A percentile compares a stretch with the other conserved stretches of the same genome.
Evolutionary conservation across 2,329 filamentous ascomycete species (phyloP).

Genomic region (Ceratocystiopsis brevicomis): DNA sequence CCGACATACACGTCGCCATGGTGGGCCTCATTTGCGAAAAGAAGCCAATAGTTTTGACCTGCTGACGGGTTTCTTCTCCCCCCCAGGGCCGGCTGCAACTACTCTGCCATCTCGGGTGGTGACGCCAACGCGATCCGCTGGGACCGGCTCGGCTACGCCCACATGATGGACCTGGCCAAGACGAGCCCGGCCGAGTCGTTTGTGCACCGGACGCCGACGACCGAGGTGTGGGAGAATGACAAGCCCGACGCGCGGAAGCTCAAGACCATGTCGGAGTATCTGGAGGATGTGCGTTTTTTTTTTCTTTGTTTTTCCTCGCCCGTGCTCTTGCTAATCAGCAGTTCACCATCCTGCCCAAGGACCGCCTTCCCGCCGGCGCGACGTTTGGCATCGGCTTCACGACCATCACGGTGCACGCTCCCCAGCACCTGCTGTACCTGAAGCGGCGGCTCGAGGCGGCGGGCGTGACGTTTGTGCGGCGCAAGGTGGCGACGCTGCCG

Average conservation of each 20-base stretch:
- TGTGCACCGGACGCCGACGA: conserved; percentile 19
- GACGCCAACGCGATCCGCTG: conserved; percentile 23
- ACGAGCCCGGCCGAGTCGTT: conserved; percentile 15
- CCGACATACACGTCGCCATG: conserved; percentile 23
- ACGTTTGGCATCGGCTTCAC: conserved; percentile 19
- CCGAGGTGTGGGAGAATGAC: conserved; percentile 22
- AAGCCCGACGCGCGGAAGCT: conserved; percentile 20
- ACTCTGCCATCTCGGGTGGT: conserved; percentile 23
- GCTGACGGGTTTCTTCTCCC: too few relatives aligned
- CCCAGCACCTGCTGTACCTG: conserved; percentile 19
- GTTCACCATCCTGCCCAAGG: conserved; percentile 15
- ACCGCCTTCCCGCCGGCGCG: conserved; percentile 15
- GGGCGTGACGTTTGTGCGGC: conserved; percentile 16
- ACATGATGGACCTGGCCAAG: conserved; percentile 18
- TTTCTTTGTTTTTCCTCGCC: too few relatives aligned
- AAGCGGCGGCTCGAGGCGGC: conserved; percentile 11
- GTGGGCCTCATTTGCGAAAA: conserved; percentile 1
- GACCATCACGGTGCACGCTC: conserved; percentile 19
- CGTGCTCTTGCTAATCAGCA: conserved; percentile 3
- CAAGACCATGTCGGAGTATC: conserved; percentile 20
- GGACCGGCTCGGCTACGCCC: conserved; percentile 21
- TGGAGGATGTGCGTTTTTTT: conserved; percentile 18
- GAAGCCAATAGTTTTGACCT: too few relatives aligned
- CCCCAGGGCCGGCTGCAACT: conserved; percentile 21
- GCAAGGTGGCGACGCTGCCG: conserved; percentile 13